Base-by-base conservation (phyloP, 768 basidiomycete genomes). In the Mrakia gelida region DNA sequence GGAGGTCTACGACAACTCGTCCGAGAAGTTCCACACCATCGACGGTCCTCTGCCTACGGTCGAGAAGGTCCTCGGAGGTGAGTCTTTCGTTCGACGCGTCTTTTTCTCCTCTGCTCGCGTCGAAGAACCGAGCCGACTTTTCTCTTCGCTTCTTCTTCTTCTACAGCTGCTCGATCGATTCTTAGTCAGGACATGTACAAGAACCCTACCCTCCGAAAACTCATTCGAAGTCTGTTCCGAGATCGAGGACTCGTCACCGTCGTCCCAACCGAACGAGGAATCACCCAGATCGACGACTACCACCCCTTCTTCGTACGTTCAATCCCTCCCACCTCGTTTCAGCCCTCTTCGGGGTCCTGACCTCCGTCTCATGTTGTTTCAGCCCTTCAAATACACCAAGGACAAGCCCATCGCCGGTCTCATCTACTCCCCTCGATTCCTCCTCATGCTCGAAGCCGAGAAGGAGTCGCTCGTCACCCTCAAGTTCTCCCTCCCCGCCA, bases 331-430 rank as follows among this genome's bases (percentile, higher is more conserved):
- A 8, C 32, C 62, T 23, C 67, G 68, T 41, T 56, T 52, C 45
- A 26, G 32, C 16, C 54, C 15, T 56, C 59, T 65, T 79, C 34
- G 71, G 78, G 80, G 77, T 21, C 38, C 79, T 23, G 23, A 21
- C 67, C 13, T 71, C 32, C n/a, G 6, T 16, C 30, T 8, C 6
- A 21, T 28, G 5, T 18, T 21, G 0, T 6, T 6, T 11, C 81
- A 99, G 96, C 91, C 89, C 81, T 98, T 98, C 89, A 98, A 98
- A 87, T 98, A 98, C 85, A 88, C 98, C 41, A 86, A 88, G 38
- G 88, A 91, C 79, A 98, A 97, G 82, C 90, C 89, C 34, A 88
- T 94, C 43, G 83, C 83, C 41, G 88, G 90, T 7, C 91, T 96
- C 89, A 81, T 90, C 56, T 87, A 90, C 59, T 86, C 88, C 0